Evolutionary conservation across 768 basidiomycete genomes (phyloP).

Genomic region (Boletus speciosus): DNA sequence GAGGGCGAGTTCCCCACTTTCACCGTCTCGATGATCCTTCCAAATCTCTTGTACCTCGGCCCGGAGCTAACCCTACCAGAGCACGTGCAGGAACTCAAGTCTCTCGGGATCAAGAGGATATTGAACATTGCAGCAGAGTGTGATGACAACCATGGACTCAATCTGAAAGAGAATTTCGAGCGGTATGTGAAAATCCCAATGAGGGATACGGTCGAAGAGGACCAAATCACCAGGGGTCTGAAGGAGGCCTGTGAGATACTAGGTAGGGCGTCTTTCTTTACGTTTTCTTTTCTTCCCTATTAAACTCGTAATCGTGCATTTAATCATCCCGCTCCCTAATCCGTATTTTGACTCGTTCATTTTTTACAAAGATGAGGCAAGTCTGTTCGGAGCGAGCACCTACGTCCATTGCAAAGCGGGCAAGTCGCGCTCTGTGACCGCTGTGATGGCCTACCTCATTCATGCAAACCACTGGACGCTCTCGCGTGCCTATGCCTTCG

Average conservation of each 20-base stretch:
- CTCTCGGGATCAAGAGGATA: slow-evolving; percentile 80
- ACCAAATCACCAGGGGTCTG: slow-evolving; percentile 77
- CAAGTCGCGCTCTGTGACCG: slow-evolving; percentile 92
- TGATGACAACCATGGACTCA: slow-evolving; percentile 75
- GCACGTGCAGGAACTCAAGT: slow-evolving; percentile 71
- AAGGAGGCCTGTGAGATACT: slow-evolving; percentile 82
- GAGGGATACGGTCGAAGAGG: slow-evolving; percentile 95
- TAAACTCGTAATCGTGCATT: slow-evolving; percentile 2
- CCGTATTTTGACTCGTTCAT: slow-evolving; percentile 3
- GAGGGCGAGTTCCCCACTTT: slow-evolving; percentile 62
- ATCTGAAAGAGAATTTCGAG: slow-evolving; percentile 68
- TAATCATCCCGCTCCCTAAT: not conserved
- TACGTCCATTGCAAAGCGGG: slow-evolving; percentile 98
- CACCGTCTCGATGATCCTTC: slow-evolving; percentile 86
- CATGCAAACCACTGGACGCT: slow-evolving; percentile 97
- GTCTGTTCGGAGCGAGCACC: slow-evolving; percentile 80
- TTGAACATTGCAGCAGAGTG: slow-evolving; percentile 92
- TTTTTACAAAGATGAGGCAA: slow-evolving; percentile 72
- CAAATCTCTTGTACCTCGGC: slow-evolving; percentile 86
- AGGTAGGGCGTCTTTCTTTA: slow-evolving; percentile 50
- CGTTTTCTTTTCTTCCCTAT: not conserved
- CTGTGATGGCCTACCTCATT: slow-evolving; percentile 96
- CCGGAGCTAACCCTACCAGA: slow-evolving; percentile 75
- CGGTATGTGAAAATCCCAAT: slow-evolving; percentile 86
- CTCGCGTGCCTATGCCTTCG: slow-evolving; percentile 86